Conservation (phyloP, 192 early-diverging fungal species). For the Geranomyces variabilis region DNA sequence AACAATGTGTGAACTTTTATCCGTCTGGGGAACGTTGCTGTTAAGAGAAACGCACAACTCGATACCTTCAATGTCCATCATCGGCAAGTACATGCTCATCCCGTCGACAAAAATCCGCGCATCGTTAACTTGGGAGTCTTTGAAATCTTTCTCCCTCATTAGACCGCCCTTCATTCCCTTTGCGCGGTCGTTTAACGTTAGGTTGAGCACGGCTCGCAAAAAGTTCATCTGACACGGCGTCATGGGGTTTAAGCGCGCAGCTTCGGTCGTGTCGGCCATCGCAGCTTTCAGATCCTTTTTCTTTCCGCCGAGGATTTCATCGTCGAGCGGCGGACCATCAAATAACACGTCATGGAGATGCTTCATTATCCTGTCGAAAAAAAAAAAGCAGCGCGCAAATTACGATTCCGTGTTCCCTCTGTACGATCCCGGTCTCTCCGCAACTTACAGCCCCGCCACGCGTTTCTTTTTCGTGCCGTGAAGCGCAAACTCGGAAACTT, state of each 20-base stretch:
- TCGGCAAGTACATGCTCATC: constrained; percentile 26
- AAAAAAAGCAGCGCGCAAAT: not conserved
- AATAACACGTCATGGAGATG: constrained; percentile 29
- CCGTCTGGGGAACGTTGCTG: not conserved
- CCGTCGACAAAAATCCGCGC: constrained; percentile 39
- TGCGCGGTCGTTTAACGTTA: constrained; percentile 42
- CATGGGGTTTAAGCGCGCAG: constrained; percentile 18
- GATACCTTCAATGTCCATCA: constrained; percentile 48
- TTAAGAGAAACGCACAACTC: not conserved
- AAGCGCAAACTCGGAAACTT: constrained; percentile 37
- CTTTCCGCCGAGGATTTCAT: not conserved
- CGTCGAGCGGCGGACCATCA: constrained; percentile 23
- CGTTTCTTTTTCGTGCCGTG: constrained; percentile 52
- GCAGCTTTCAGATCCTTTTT: constrained; percentile 15
- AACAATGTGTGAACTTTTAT: not conserved
- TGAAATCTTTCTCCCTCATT: constrained; percentile 56
- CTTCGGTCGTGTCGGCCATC: not conserved
- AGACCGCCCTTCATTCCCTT: constrained; percentile 58
- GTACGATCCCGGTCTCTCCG: too few species aligned
- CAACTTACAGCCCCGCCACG: constrained; percentile 8
- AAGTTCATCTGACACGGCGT: constrained; percentile 41
- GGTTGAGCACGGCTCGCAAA: constrained; percentile 38
- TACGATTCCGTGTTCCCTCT: too few species aligned
- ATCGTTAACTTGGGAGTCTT: constrained; percentile 51
- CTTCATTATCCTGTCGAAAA: constrained; percentile 26